Percentiles rank a stretch among this genome's conserved stretches.
phyloP scores from a whole-genome alignment of 768 basidiomycete genomes.

The Hericium alpestre region DNA sequence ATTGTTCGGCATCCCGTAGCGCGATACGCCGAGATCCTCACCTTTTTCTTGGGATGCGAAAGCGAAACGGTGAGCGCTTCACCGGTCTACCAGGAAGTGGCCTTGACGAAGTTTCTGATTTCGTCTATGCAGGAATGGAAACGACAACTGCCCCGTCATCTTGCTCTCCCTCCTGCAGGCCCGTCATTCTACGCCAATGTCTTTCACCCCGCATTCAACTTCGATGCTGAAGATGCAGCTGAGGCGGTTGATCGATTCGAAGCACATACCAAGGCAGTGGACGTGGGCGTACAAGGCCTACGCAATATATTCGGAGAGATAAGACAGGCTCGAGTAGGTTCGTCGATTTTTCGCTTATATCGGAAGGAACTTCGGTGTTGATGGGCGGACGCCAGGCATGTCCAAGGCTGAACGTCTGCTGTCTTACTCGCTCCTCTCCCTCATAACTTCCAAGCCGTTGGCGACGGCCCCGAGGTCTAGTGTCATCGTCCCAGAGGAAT shows the following conservation, averaged over 20 bases:
- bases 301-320: slow-evolving; percentile 51
- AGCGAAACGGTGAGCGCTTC: slow-evolving; percentile 50
- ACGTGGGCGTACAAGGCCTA: slow-evolving; percentile 57
- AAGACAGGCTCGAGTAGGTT: slow-evolving; percentile 63
- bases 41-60: slow-evolving; percentile 71
- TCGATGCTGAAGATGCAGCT: slow-evolving; percentile 63
- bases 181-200: slow-evolving; percentile 69
- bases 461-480: slow-evolving; percentile 38
- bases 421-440: slow-evolving; percentile 61
- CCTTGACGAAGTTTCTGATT: neutral
- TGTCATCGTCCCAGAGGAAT: slow-evolving; percentile 6
- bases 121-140: slow-evolving; percentile 63
- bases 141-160: slow-evolving; percentile 46
- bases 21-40: slow-evolving; percentile 67
- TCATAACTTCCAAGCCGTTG: slow-evolving; percentile 62
- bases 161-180: slow-evolving; percentile 55
- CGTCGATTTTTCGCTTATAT: neutral
- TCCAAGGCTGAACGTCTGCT: slow-evolving; percentile 65
- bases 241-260: slow-evolving; percentile 54
- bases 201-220: slow-evolving; percentile 77
- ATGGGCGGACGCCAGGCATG: slow-evolving; percentile 43
- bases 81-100: neutral
- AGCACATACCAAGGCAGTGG: slow-evolving; percentile 52
- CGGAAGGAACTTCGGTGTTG: neutral
- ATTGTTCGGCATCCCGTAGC: slow-evolving; percentile 69